Percentiles rank a stretch among this genome's conserved stretches.
These are phyloP conservation scores for Colletotrichum echinochloae DNA, from an alignment of 2,329 filamentous ascomycete species.

Conservation along the genomic window DNA sequence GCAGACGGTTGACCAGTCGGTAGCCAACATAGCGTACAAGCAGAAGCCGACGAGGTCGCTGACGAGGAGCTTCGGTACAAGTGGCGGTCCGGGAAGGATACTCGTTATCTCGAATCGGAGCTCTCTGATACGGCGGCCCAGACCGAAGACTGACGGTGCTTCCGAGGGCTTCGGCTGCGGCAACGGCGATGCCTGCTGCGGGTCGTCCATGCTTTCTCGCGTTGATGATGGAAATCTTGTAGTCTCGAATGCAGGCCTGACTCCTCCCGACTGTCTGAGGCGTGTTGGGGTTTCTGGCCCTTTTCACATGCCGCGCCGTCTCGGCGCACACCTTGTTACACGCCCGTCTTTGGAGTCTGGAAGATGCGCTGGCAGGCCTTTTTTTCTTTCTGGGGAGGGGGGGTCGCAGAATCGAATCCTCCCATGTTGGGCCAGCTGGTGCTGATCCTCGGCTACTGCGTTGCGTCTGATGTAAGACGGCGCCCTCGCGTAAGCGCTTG, in stretches of 20 bases:
- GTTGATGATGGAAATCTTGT: not conserved
- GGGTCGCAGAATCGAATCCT: not conserved
- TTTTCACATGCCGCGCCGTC: constrained; percentile 10
- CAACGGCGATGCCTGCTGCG: not conserved
- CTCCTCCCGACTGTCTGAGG: not conserved
- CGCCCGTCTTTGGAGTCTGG: not conserved
- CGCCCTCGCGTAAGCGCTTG: constrained; percentile 33
- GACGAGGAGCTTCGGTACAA: constrained; percentile 11
- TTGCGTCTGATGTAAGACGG: constrained; percentile 36
- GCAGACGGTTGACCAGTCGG: constrained; percentile 22
- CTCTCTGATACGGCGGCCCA: constrained; percentile 24
- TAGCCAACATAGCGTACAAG: constrained; percentile 9
- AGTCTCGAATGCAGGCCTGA: not conserved
- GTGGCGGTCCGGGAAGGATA: constrained; percentile 4
- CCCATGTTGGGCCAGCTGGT: not conserved
- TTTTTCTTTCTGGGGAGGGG: not conserved
- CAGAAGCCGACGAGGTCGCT: constrained; percentile 27
- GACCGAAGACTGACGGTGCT: not conserved
- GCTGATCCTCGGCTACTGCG: not conserved
- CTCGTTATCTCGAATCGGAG: constrained; percentile 17
- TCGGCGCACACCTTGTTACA: not conserved
- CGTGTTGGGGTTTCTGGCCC: not conserved
- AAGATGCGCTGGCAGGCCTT: constrained; percentile 28
- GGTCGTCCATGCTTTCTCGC: constrained; percentile 16
- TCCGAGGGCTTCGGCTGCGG: not conserved